Conservation (phyloP, 1,284 basidiomycete genomes). For the Volvariella volvacea region DNA sequence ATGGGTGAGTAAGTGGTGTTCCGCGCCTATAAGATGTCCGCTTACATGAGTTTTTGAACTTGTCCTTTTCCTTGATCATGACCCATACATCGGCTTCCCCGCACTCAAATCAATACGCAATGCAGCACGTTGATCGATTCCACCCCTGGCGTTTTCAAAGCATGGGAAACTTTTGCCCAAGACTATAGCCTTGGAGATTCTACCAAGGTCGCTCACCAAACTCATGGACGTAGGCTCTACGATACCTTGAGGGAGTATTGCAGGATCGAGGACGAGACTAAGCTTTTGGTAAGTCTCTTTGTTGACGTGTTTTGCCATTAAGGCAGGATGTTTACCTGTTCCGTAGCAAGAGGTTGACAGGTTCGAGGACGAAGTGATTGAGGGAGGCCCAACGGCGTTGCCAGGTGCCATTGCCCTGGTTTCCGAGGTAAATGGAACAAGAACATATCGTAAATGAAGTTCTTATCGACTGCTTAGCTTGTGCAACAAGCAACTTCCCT, state of each 20-base stretch:
- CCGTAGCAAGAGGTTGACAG: conserved; percentile 51
- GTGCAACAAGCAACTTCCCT: no score
- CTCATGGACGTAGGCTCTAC: conserved; percentile 68
- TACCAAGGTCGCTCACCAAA: conserved; percentile 40
- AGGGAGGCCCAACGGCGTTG: conserved; percentile 49
- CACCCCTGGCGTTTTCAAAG: conserved; percentile 58
- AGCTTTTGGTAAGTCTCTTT: conserved; percentile 39
- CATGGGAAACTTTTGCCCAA: conserved; percentile 54
- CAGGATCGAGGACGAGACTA: conserved; percentile 47
- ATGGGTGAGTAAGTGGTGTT: conserved; percentile 41
- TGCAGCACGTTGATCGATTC: conserved; percentile 36
- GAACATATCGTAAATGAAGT: no score
- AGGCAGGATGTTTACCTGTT: background rate
- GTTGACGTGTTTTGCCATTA: background rate
- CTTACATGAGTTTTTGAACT: conserved; percentile 1
- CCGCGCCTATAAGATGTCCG: background rate
- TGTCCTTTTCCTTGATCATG: background rate
- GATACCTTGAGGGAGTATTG: conserved; percentile 72
- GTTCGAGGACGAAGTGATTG: conserved; percentile 60
- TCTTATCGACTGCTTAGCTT: no score
- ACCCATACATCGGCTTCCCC: background rate
- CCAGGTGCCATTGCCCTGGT: conserved; percentile 48
- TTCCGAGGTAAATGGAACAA: no score
- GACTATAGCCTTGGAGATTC: conserved; percentile 51
- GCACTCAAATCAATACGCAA: background rate